Evolutionary conservation across 2,329 filamentous ascomycete genomes (phyloP).

Genomic region (Xylariaceae sp.): DNA sequence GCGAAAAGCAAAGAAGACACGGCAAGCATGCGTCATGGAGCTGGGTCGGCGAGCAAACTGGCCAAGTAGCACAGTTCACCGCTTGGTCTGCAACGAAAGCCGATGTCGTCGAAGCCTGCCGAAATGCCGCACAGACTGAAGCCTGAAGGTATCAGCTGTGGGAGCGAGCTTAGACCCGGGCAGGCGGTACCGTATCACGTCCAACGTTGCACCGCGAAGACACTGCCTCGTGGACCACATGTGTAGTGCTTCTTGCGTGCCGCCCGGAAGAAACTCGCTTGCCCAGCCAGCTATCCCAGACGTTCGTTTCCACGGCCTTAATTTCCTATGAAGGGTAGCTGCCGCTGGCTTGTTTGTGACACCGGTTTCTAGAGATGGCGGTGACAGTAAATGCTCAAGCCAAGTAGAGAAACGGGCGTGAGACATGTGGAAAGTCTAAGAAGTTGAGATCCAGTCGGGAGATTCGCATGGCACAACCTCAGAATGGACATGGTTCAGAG

Average conservation of each 20-base stretch:
- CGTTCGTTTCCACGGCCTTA: no score
- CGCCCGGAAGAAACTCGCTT: background rate
- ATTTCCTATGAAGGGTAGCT: background rate
- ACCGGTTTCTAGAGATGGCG: slow-evolving; percentile 9
- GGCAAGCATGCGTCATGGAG: no score
- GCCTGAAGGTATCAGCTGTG: slow-evolving; percentile 3
- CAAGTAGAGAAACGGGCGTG: slow-evolving; percentile 5
- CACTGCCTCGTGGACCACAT: slow-evolving; percentile 15
- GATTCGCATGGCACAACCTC: slow-evolving; percentile 1
- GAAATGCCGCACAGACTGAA: background rate
- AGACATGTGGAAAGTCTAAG: slow-evolving; percentile 10
- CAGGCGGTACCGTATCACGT: slow-evolving; percentile 11
- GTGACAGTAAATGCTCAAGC: slow-evolving; percentile 4
- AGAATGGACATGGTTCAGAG: background rate
- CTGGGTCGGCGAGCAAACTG: no score
- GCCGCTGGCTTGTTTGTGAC: background rate
- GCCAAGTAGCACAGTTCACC: no score
- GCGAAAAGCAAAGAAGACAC: no score
- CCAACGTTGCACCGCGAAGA: slow-evolving; percentile 12
- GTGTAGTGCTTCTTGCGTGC: background rate
- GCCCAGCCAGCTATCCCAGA: no score
- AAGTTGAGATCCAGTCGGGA: background rate
- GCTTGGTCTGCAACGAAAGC: no score
- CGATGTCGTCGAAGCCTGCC: no score
- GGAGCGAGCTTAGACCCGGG: slow-evolving; percentile 7